Evolutionary conservation across 2,329 filamentous ascomycete species (phyloP).

Genomic region (Leptoxyphium fumago): DNA sequence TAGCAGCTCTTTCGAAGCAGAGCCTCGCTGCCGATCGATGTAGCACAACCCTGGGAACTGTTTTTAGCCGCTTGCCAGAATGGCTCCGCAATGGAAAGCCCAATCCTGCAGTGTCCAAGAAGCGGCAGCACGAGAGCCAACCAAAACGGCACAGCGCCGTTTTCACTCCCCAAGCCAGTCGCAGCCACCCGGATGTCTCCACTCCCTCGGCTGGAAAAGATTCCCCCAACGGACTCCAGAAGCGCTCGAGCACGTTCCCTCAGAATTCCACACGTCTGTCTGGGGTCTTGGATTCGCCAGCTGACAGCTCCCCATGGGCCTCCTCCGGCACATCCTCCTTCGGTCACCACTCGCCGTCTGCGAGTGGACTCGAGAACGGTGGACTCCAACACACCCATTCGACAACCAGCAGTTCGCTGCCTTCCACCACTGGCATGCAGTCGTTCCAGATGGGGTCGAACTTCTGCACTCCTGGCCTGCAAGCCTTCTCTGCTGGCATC

Average conservation of each 20-base stretch:
- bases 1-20: conserved; percentile 62
- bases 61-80: conserved; percentile 71
- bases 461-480: conserved; percentile 33
- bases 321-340: neutral
- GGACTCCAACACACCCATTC: neutral
- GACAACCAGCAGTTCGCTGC: neutral
- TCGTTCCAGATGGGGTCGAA: conserved; percentile 4
- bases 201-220: conserved; percentile 1
- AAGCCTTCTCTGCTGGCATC: conserved; percentile 65
- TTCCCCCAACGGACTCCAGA: conserved; percentile 1
- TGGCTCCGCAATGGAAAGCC: conserved; percentile 32
- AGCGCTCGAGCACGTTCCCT: conserved; percentile 25
- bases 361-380: neutral
- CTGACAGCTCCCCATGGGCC: neutral
- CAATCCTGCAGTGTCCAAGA: conserved; percentile 27
- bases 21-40: conserved; percentile 85
- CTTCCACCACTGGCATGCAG: neutral
- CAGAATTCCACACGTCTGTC: conserved; percentile 12
- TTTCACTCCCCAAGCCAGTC: conserved; percentile 1
- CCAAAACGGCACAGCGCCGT: neutral
- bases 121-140: conserved; percentile 27
- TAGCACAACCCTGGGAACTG: conserved; percentile 56
- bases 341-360: neutral
- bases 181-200: conserved; percentile 6
- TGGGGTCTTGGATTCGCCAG: neutral